Evolutionary conservation across 371 early-diverging fungal species (phyloP), one percentile per base, ranked within the genome.

Genomic region (Cokeromyces recurvatus): DNA sequence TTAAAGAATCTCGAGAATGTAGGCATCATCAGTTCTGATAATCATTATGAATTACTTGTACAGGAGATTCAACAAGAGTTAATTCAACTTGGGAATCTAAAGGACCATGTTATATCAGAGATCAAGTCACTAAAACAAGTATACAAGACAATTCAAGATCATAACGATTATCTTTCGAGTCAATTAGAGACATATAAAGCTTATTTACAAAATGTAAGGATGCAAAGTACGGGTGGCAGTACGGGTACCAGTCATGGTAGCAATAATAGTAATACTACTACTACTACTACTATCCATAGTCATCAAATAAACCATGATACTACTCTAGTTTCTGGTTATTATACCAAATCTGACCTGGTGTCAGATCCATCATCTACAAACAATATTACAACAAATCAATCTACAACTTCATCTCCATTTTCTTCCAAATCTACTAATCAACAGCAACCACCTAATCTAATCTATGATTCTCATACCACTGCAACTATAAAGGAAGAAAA

Each of bases 111-210:
- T 5, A 74, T 82, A 38, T 71, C 77, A 41, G 95, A 94, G 54
- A 76, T 84, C 4, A 48, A 48, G 12, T 82, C 83, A 8, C 71
- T 94, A 42, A 81, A 86, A 36, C 64, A 74, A 16, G 93, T 94
- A 16, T 90, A 79, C 76, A 84, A 90, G 59, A 87, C 92, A 2
- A 94, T 94, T 47, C 68, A 82, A 21, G 91, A 92, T 48, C 94
- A 94, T 69, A 94, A 94, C 72, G 81, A 87, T 53, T 94, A 90
- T 53, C 64, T 92, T 32, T 50, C 81, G 32, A 79, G 84, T 32
- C 95, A 94, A 67, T 64, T 94, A 31, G 92, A 92, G 46, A 80
- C 81, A 4, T 94, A 94, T 75, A 90, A 89, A 74, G 90, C 91
- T 1, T 94, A 94, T 55, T 64, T 94, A 39, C 85, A 91, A 53